Evolutionary conservation across 2,329 filamentous ascomycete genomes (phyloP).

Genomic region (Leptographium wingfieldii): DNA sequence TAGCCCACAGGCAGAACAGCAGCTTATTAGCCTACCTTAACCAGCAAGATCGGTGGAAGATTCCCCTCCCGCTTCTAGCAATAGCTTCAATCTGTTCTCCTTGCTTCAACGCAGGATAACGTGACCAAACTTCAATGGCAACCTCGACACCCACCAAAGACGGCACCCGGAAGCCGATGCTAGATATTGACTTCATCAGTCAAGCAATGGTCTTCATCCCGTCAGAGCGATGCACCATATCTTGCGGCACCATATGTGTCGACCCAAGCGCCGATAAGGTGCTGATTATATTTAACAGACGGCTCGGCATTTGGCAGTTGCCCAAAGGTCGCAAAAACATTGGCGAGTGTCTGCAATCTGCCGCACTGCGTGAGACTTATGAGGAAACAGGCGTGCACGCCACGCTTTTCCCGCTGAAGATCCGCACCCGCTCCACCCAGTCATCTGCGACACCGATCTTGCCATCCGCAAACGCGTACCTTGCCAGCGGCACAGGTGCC

Average conservation of each 20-base stretch:
- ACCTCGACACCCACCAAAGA: neutral
- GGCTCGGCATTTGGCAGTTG: constrained; percentile 30
- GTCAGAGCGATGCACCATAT: constrained; percentile 30
- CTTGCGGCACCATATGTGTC: constrained; percentile 34
- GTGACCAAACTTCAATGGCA: neutral
- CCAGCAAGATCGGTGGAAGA: too few relatives aligned
- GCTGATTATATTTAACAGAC: constrained; percentile 29
- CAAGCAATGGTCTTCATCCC: constrained; percentile 24
- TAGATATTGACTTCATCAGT: constrained; percentile 20
- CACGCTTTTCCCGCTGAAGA: constrained; percentile 24
- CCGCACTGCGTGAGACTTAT: constrained; percentile 32
- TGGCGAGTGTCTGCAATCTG: constrained; percentile 26
- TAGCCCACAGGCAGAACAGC: too few relatives aligned
- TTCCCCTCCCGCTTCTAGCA: too few relatives aligned
- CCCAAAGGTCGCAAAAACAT: constrained; percentile 38
- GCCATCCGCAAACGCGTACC: too few relatives aligned
- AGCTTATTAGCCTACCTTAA: too few relatives aligned
- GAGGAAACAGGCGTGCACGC: constrained; percentile 35
- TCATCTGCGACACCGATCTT: neutral
- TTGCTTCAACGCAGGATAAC: neutral
- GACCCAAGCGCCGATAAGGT: constrained; percentile 24
- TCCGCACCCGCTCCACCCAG: constrained; percentile 29
- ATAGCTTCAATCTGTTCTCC: too few relatives aligned
- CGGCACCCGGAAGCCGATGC: neutral
- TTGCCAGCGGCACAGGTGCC: too few relatives aligned